Percentiles rank a stretch among this genome's conserved stretches.
phyloP scores from a whole-genome alignment of 345 rosid species.

The Alliaria petiolata region DNA sequence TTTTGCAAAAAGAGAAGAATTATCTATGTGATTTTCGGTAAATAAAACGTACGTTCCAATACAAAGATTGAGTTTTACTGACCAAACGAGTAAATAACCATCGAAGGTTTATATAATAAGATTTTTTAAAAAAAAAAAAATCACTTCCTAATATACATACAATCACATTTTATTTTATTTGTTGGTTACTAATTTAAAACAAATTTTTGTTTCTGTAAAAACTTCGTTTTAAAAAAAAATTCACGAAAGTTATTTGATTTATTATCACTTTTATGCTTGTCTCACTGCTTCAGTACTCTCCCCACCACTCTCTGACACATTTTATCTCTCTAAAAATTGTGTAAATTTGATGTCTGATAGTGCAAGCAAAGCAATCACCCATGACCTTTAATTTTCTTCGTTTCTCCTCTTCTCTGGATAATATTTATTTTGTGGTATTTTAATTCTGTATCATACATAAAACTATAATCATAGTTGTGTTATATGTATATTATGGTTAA shows the following conservation, averaged over 20 bases:
- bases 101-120: not conserved
- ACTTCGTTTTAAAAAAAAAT: not conserved
- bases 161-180: not conserved
- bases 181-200: not conserved
- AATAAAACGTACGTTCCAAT: no score
- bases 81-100: not conserved
- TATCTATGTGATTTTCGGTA: not conserved
- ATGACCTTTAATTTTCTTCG: conserved; percentile 20
- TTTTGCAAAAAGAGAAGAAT: no score
- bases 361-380: conserved; percentile 89
- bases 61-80: not conserved
- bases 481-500: not conserved
- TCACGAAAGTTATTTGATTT: conserved; percentile 7
- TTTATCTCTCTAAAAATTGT: conserved; percentile 33
- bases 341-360: conserved; percentile 69
- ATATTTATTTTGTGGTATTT: not conserved
- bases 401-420: conserved; percentile 4
- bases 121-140: no score
- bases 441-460: not conserved
- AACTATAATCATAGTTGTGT: not conserved
- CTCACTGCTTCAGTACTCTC: conserved; percentile 31
- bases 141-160: not conserved
- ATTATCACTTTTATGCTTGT: conserved; percentile 20
- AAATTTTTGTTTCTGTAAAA: not conserved
- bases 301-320: conserved; percentile 56